These are phyloP conservation scores for Colletotrichum sp. DNA, from an alignment of 2,329 filamentous ascomycete species.

Conservation along the genomic window DNA sequence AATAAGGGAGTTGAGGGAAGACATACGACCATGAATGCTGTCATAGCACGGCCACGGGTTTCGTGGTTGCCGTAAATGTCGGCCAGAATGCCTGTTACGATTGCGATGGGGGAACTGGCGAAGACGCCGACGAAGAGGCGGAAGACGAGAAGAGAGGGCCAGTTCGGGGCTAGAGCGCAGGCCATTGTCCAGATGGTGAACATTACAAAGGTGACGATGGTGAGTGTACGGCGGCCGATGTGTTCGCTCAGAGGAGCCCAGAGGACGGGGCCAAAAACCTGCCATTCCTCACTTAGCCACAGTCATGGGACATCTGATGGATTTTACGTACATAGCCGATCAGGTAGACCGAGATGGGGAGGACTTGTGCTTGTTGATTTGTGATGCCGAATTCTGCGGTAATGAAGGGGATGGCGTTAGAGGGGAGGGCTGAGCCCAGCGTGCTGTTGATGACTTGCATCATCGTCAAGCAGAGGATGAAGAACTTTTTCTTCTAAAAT, in stretches of 20 bases:
- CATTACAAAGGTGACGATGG: constrained; percentile 47
- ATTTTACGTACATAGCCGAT: constrained; percentile 59
- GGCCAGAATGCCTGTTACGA: constrained; percentile 68
- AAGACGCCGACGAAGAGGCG: constrained; percentile 58
- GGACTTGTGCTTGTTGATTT: constrained; percentile 46
- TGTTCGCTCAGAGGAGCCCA: constrained; percentile 73
- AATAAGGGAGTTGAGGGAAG: neutral
- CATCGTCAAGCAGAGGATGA: constrained; percentile 60
- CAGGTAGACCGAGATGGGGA: constrained; percentile 69
- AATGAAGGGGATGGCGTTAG: constrained; percentile 66
- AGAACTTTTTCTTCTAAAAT: constrained; percentile 56
- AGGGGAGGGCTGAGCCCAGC: constrained; percentile 68
- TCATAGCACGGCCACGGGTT: constrained; percentile 64
- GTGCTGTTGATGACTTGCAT: constrained; percentile 71
- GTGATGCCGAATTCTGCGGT: constrained; percentile 61
- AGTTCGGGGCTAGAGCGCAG: constrained; percentile 59
- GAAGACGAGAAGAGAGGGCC: constrained; percentile 59
- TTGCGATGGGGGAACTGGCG: constrained; percentile 64
- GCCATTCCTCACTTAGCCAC: neutral
- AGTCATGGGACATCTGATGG: neutral
- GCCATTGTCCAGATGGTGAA: constrained; percentile 60
- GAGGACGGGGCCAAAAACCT: constrained; percentile 56
- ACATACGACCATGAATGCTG: constrained; percentile 67
- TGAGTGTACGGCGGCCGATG: constrained; percentile 58
- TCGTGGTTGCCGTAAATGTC: constrained; percentile 67